These are phyloP conservation scores for Groenewaldozyma auringiensis DNA, from an alignment of 1,139 yeast species.

Conservation along the genomic window DNA sequence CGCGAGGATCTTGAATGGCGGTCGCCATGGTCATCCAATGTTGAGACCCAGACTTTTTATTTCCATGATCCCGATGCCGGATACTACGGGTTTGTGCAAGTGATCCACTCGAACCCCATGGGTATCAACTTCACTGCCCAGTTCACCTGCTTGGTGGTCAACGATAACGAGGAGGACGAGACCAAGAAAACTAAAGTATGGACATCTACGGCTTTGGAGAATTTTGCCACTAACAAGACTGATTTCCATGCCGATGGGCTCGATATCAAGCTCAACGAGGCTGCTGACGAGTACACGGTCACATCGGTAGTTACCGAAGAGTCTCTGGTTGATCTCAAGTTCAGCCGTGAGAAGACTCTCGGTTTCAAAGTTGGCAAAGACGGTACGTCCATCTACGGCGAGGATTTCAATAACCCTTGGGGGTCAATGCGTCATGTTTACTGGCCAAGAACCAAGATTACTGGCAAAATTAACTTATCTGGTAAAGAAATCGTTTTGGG, in stretches of 20 bases:
- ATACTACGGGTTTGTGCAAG: constrained; percentile 80
- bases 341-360: constrained; percentile 52
- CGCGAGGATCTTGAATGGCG: constrained; percentile 66
- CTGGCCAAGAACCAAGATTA: constrained; percentile 82
- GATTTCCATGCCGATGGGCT: constrained; percentile 63
- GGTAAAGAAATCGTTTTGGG: constrained; percentile 27
- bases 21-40: constrained; percentile 73
- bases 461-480: constrained; percentile 49
- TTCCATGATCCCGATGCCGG: constrained; percentile 54
- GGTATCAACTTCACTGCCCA: constrained; percentile 91
- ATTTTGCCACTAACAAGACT: constrained; percentile 68
- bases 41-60: constrained; percentile 91
- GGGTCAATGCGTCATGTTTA: constrained; percentile 93
- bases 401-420: constrained; percentile 77
- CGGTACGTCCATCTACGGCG: constrained; percentile 78
- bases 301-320: constrained; percentile 61
- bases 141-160: constrained; percentile 76
- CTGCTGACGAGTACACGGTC: constrained; percentile 48
- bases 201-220: constrained; percentile 86
- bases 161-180: constrained; percentile 28
- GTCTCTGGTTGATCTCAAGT: constrained; percentile 61
- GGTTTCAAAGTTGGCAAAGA: constrained; percentile 88
- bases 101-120: constrained; percentile 86
- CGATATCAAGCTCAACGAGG: constrained; percentile 54
- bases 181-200: constrained; percentile 44